Base-by-base conservation (phyloP, 2,329 filamentous ascomycete species). In the Fusarium praegraminearum region DNA sequence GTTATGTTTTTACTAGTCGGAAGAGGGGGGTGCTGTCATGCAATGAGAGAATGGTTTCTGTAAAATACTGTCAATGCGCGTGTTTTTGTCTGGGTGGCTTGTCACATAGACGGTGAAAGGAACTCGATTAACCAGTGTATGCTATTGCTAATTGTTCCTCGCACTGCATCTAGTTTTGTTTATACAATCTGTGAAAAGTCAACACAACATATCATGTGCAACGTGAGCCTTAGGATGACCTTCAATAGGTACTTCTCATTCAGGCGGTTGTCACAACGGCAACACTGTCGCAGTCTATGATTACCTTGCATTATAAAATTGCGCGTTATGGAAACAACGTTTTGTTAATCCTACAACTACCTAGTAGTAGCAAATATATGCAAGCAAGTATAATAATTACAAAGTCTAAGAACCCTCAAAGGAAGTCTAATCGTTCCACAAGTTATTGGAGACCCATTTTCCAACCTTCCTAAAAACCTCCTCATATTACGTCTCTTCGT, bases 11-110 rank as follows among this genome's bases (percentile, higher is more conserved):
- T 66, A 66, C n/a, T 60, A 50, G 59, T 62, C 72, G 65, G 65
- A 75, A 58, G 61, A 71, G 71, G 67, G 62, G 62, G 71, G 58
- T 44, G 65, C 43, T 43, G 61, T 73, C 61, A 63, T 15, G 65
- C 33, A 57, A 73, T 55, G 62, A 76, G 66, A 70, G 66, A 70
- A 70, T 74, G 75, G 73, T 76, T 79, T 79, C 80, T 79, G 84
- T 86, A 86, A 80, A 85, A 83, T 84, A 85, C 79, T 83, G 78
- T 79, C 79, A 82, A 81, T 79, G 79, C 76, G 79, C 77, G 77
- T 77, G 80, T 81, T 75, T 76, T 72, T 71, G 76, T 77, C 76
- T 73, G 75, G 76, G 77, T 76, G 74, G 75, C 76, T 79, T 79
- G 79, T 82, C 78, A 80, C 78, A 85, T 85, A 85, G 83, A 85